These are phyloP conservation scores for Trifolium fragiferum DNA, from an alignment of 306 rosid genomes.

Conservation along the genomic window DNA sequence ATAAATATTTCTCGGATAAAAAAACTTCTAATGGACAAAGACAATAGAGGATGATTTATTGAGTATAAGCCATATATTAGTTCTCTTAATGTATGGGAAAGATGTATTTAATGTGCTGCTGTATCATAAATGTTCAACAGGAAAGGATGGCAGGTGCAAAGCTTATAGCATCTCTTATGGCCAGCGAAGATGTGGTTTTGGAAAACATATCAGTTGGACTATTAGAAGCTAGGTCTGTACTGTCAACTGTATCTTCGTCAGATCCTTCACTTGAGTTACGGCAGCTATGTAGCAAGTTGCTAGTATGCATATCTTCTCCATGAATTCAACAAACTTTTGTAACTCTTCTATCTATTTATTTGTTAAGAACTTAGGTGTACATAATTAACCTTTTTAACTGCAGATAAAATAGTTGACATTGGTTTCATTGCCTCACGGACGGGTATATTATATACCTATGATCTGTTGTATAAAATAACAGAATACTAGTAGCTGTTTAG, in stretches of 20 bases:
- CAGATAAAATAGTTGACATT: constrained; percentile 23
- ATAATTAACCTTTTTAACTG: constrained; percentile 29
- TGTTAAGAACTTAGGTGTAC: constrained; percentile 32
- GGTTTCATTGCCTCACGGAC: neutral
- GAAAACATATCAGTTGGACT: constrained; percentile 67
- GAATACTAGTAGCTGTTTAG: neutral
- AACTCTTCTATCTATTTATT: constrained; percentile 10
- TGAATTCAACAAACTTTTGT: constrained; percentile 36
- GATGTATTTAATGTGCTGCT: constrained; percentile 9
- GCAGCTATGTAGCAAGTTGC: constrained; percentile 74
- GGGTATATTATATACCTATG: too few relatives aligned
- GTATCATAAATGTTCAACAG: constrained; percentile 50
- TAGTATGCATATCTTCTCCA: constrained; percentile 64
- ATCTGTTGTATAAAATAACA: neutral
- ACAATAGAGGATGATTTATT: neutral
- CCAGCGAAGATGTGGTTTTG: constrained; percentile 76
- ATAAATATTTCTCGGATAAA: neutral
- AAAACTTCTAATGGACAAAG: neutral
- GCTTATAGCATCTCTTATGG: constrained; percentile 90
- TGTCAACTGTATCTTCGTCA: constrained; percentile 54
- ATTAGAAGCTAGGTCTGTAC: constrained; percentile 72
- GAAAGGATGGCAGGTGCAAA: constrained; percentile 88
- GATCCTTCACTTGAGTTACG: constrained; percentile 73
- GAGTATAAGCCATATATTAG: constrained; percentile 16
- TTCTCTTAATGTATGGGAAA: constrained; percentile 5